Base-by-base conservation (phyloP, 2,329 filamentous ascomycete genomes). In the Juglanconis oblonga region DNA sequence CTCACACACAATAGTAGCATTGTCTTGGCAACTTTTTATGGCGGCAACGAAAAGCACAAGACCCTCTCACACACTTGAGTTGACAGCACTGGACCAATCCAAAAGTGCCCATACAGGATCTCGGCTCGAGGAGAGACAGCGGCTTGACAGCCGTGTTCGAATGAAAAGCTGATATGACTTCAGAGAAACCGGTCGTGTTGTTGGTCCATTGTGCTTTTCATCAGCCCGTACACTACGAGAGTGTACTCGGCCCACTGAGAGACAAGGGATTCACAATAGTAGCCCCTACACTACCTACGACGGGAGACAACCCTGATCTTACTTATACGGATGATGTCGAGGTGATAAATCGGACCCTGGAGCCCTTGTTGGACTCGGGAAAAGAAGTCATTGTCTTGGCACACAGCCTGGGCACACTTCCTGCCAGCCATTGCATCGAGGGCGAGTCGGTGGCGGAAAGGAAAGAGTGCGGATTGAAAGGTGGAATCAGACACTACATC, bases 401-500 rank as follows among this genome's bases (percentile, higher is more conserved):
- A 13, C 59, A 59, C 42, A 33, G 55, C 32, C 52, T 49, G 2
- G 59, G 59, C 2, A 32, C 45, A 1, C 47, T 55, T 6, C 45
- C 55, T 24, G 55, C 55, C 14, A 58, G 55, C 29, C 59, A 62
- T 2, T 58, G 55, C n/a, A 44, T 51, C 33, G 55, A 61, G 13
- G 47, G 52, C 42, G 51, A 62, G 31, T 52, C 44, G 1, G 24
- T 62, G 14, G 31, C 32, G 9, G 59, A 59, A 17, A 55, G 59
- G 14, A 31, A 29, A 38, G 59, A 58, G 10, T 55, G 59, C 31
- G 59, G 51, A 1, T 33, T 54, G 5, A 49, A 55, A 32, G 59
- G 59, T 5, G 59, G 59, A 6, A 61, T 58, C 44, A 57, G 5
- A 29, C 50, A 54, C 13, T 58, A 58, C n/a, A 48, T 61, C 35